Conservation (phyloP, 768 basidiomycete species). For the Tricholoma matsutake region DNA sequence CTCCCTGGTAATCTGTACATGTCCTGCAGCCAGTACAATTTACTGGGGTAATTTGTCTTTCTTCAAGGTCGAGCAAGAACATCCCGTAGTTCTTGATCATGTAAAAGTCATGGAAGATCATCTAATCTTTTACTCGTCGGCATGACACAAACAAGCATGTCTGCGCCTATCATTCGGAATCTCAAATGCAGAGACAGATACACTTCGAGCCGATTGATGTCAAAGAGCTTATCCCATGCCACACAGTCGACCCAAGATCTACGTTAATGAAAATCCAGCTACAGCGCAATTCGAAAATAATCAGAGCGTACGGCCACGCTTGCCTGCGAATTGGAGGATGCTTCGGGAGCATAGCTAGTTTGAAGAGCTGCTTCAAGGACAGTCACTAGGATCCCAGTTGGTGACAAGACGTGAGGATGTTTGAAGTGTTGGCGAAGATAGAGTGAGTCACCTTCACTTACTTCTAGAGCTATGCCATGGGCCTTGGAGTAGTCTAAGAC, state of each 20-base stretch:
- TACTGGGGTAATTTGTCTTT: too few relatives aligned
- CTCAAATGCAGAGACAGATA: not conserved
- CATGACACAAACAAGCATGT: not conserved
- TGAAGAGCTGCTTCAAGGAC: not conserved
- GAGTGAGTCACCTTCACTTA: conserved; percentile 27
- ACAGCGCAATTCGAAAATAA: not conserved
- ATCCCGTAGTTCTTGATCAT: too few relatives aligned
- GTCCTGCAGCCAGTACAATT: too few relatives aligned
- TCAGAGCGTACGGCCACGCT: not conserved
- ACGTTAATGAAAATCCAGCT: not conserved
- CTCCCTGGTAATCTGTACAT: too few relatives aligned
- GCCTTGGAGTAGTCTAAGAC: conserved; percentile 58
- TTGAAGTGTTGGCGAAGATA: not conserved
- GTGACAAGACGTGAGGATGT: conserved; percentile 33
- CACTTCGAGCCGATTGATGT: not conserved
- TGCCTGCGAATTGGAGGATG: not conserved
- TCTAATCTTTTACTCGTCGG: not conserved
- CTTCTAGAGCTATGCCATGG: conserved; percentile 61
- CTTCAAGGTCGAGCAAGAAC: not conserved
- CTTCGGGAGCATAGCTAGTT: not conserved
- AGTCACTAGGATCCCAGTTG: conserved; percentile 40
- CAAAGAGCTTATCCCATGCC: not conserved
- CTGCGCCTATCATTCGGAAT: not conserved
- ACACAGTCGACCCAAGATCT: not conserved
- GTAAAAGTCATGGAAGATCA: too few relatives aligned